These are phyloP conservation scores for Pleurotus citrinopileatus DNA, from an alignment of 768 basidiomycete species.

Conservation along the genomic window DNA sequence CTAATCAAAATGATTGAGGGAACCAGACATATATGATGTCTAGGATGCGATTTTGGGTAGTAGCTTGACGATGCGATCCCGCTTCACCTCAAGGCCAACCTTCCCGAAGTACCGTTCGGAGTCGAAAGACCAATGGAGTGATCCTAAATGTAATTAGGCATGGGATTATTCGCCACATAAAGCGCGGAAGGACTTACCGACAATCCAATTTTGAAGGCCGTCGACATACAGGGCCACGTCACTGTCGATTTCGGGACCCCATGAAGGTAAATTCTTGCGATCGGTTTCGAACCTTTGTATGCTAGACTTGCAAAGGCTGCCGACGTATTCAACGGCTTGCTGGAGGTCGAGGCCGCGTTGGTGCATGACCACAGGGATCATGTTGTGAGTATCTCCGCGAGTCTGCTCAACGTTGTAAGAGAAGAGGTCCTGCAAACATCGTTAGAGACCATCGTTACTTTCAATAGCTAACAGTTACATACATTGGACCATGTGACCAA, in stretches of 20 bases:
- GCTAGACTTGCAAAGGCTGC: constrained; percentile 25
- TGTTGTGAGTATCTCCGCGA: constrained; percentile 37
- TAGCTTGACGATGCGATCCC: constrained; percentile 18
- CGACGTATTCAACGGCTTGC: constrained; percentile 35
- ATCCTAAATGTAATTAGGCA: constrained; percentile 16
- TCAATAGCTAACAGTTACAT: constrained; percentile 24
- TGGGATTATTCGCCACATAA: background rate
- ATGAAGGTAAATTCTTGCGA: constrained; percentile 28
- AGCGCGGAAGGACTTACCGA: constrained; percentile 11
- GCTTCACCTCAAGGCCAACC: constrained; percentile 24
- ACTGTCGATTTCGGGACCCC: constrained; percentile 28
- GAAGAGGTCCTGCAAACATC: constrained; percentile 30
- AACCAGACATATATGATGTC: background rate
- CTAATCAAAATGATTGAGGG: background rate
- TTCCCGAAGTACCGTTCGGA: constrained; percentile 30
- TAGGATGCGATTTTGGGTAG: background rate
- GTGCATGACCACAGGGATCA: constrained; percentile 39
- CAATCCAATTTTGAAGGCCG: constrained; percentile 38
- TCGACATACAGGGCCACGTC: constrained; percentile 32
- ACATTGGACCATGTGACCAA: constrained; percentile 49
- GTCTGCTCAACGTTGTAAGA: constrained; percentile 40
- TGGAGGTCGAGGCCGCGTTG: constrained; percentile 29
- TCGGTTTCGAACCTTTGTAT: constrained; percentile 29
- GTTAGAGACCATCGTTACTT: too few relatives aligned
- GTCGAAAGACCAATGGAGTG: constrained; percentile 43